Percentiles rank a stretch among this genome's conserved stretches.
Conservation (phyloP, 768 basidiomycete species). For the Agrocybe praecox region DNA sequence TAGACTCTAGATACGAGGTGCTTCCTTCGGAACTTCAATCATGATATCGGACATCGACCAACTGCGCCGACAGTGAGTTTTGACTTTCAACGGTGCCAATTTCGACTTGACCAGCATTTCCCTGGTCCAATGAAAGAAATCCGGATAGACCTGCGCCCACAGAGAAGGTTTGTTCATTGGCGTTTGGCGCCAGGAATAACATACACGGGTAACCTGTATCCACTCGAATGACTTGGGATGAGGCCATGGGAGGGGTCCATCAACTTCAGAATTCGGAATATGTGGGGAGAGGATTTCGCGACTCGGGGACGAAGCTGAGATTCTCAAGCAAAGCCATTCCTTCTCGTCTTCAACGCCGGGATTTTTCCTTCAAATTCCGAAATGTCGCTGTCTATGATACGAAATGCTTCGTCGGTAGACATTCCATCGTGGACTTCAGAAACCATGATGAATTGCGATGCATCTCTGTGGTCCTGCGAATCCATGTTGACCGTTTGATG, state of each 20-base stretch:
- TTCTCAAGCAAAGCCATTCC: not conserved
- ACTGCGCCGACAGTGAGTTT: not conserved
- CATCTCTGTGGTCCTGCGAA: no score
- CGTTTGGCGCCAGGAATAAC: constrained; percentile 6
- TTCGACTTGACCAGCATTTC: constrained; percentile 11
- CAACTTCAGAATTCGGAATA: no score
- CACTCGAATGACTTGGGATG: not conserved
- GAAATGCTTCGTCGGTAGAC: not conserved
- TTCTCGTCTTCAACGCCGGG: not conserved
- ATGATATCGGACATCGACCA: no score
- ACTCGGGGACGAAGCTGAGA: no score
- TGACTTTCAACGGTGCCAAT: constrained; percentile 3
- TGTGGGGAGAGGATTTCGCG: no score
- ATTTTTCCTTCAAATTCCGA: constrained; percentile 8
- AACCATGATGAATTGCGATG: no score
- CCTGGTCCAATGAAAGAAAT: not conserved
- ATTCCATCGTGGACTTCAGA: no score
- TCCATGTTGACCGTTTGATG: no score
- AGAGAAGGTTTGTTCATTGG: constrained; percentile 7
- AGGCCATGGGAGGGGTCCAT: no score
- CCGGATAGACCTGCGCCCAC: constrained; percentile 2
- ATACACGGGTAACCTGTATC: constrained; percentile 9
- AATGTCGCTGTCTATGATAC: not conserved
- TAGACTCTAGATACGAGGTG: no score
- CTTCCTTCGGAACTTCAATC: no score